Evolutionary conservation across 1,139 yeast genomes (phyloP).

Genomic region (Saccharomyces hybrid): DNA sequence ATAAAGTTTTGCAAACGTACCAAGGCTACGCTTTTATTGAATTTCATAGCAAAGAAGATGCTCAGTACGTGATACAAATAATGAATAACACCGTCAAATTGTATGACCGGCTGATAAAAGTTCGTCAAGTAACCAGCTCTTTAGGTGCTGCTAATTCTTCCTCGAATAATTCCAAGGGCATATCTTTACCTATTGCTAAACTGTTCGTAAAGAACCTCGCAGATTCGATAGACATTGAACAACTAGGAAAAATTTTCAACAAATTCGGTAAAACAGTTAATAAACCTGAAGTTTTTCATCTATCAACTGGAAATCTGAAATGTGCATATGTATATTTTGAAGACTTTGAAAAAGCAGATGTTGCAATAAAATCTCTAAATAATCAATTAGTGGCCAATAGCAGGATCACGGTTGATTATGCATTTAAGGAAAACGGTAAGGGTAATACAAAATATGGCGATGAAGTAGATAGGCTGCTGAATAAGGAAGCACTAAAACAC

Average conservation of each 20-base stretch:
- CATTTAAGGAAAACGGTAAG: conserved; percentile 56
- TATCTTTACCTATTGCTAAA: conserved; percentile 62
- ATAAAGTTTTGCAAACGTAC: conserved; percentile 58
- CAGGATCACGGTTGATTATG: conserved; percentile 57
- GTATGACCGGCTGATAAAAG: conserved; percentile 55
- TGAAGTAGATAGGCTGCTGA: conserved; percentile 62
- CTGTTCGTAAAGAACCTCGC: conserved; percentile 68
- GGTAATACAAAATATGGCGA: conserved; percentile 68
- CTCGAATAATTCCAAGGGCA: not conserved
- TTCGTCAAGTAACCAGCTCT: conserved; percentile 37
- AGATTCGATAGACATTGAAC: conserved; percentile 57
- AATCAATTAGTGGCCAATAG: conserved; percentile 64
- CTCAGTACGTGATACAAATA: conserved; percentile 59
- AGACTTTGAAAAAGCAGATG: conserved; percentile 63
- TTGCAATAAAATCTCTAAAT: conserved; percentile 63
- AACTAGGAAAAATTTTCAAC: conserved; percentile 53
- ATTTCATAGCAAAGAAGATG: conserved; percentile 52
- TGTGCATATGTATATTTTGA: conserved; percentile 57
- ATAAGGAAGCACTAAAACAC: conserved; percentile 52
- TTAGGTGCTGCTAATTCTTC: conserved; percentile 10
- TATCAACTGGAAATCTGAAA: conserved; percentile 45
- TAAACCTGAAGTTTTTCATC: conserved; percentile 49
- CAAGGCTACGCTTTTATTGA: conserved; percentile 91
- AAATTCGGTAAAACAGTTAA: conserved; percentile 58
- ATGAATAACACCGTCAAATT: conserved; percentile 47